Evolutionary conservation across 768 basidiomycete genomes (phyloP).

Genomic region (Neoboletus brunneissimus): DNA sequence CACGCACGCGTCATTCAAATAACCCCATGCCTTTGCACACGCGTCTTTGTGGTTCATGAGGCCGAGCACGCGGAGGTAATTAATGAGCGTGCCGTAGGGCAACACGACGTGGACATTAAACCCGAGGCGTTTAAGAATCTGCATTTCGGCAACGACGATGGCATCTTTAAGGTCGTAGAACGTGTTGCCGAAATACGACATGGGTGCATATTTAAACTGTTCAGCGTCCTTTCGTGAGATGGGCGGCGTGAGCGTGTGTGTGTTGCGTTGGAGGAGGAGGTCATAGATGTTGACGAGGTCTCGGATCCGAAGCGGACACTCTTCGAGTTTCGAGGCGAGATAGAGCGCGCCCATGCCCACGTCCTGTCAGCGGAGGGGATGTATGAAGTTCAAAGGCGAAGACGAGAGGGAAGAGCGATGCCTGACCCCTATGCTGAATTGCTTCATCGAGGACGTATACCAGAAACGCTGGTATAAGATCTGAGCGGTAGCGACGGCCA

Average conservation of each 20-base stretch:
- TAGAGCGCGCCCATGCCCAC: conserved; percentile 87
- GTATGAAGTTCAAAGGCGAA: conserved; percentile 6
- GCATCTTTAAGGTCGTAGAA: conserved; percentile 97
- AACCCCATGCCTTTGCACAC: conserved; percentile 86
- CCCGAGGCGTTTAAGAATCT: conserved; percentile 90
- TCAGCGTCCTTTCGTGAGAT: conserved; percentile 18
- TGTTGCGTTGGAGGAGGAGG: conserved; percentile 73
- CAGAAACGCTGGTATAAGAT: conserved; percentile 96
- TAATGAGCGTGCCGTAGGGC: conserved; percentile 92
- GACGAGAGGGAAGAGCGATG: conserved; percentile 14
- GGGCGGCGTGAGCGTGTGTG: conserved; percentile 43
- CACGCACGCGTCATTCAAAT: conserved; percentile 91
- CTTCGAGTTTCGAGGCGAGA: conserved; percentile 88
- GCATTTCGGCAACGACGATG: conserved; percentile 94
- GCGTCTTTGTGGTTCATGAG: conserved; percentile 68
- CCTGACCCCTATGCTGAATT: conserved; percentile 88
- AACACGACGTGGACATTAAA: conserved; percentile 93
- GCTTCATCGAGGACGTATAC: conserved; percentile 92
- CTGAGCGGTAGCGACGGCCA: conserved; percentile 94
- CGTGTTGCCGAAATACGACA: conserved; percentile 84
- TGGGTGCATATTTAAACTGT: conserved; percentile 70
- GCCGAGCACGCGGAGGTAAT: conserved; percentile 90
- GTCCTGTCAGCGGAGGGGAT: conserved; percentile 49
- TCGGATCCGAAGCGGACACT: conserved; percentile 86
- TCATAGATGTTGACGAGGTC: conserved; percentile 95